Evolutionary conservation across 305 asterid species (phyloP), one percentile per base, ranked within the genome.

Genomic region (Petunia hybrid): DNA sequence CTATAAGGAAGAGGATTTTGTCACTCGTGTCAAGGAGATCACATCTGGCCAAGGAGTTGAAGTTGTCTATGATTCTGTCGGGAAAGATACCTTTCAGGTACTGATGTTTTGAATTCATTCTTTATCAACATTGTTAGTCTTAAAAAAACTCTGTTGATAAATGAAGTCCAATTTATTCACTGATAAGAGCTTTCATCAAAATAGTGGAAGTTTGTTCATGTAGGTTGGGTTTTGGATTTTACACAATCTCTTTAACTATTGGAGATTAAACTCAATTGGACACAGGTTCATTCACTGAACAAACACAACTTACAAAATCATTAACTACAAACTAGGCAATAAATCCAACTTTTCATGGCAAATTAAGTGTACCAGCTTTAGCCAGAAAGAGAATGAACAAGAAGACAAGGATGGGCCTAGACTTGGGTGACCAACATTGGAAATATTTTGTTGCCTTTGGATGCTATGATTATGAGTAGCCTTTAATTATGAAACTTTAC

Each of bases 61-160:
- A 66, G 98, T 92, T 36, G 99, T 94, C 82, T 95, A 95, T 86
- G 99, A 95, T 85, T 92, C 99, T 31, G 98, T 95, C 82, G 99
- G 99, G 43, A 95, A 92, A 85, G 99, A 94, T 85, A 95, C 98
- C 42, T 94, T 92, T 57, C 91, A 94, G 99, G 99, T 94, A 87
- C 79, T 66, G 14, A 39, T 35, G 65, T 77, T 3, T 69, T 53
- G 57, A 0, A 56, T 46, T 79, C 76, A 1, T 36, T 48, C 60
- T 65, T 73, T 51, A 3, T 73, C 36, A 2, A 70, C 31, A 35
- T 35, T 48, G 63, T 51, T 73, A 51, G 36, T 40, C 14, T 1
- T 8, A 73, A 22, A 22, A 22, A 22, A 22, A 22, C 31, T 22
- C 31, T 22, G 31, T 22, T 22, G 31, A 22, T 22, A 22, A 22